phyloP scores from a whole-genome alignment of 768 basidiomycete species.

The Phylloporus arenicola region DNA sequence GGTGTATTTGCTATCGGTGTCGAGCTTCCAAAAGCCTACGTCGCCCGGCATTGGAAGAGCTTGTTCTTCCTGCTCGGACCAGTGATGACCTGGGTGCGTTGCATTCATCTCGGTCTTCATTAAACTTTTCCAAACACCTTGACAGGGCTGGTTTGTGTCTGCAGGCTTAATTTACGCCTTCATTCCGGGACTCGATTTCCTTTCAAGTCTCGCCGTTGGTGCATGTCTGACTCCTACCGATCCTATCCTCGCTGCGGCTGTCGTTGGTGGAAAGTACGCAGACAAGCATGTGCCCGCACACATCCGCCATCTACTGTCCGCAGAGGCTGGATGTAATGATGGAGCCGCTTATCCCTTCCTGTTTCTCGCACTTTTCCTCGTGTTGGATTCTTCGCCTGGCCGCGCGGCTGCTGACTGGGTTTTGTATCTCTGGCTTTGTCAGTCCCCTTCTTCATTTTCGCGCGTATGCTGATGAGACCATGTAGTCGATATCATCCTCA shows the following conservation, averaged over 20 bases:
- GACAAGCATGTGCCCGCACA: slow-evolving; percentile 94
- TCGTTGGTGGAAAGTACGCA: slow-evolving; percentile 93
- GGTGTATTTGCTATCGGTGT: slow-evolving; percentile 98
- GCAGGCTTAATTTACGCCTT: slow-evolving; percentile 88
- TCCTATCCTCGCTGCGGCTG: slow-evolving; percentile 38
- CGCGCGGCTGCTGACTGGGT: slow-evolving; percentile 85
- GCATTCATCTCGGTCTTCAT: not conserved
- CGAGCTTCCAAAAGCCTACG: slow-evolving; percentile 94
- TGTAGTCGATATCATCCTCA: slow-evolving; percentile 74
- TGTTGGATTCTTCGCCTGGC: slow-evolving; percentile 56
- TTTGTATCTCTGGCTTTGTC: slow-evolving; percentile 79
- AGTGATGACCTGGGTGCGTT: slow-evolving; percentile 77
- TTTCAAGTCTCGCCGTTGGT: slow-evolving; percentile 84
- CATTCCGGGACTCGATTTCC: slow-evolving; percentile 84
- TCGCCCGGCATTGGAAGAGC: slow-evolving; percentile 89
- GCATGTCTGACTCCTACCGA: slow-evolving; percentile 88
- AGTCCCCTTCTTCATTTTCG: slow-evolving; percentile 27
- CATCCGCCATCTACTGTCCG: slow-evolving; percentile 57
- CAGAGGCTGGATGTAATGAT: slow-evolving; percentile 91
- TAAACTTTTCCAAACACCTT: slow-evolving; percentile 2
- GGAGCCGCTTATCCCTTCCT: slow-evolving; percentile 96
- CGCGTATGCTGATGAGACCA: slow-evolving; percentile 3
- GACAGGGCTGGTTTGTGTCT: slow-evolving; percentile 89
- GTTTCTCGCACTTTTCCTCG: slow-evolving; percentile 83
- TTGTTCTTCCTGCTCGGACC: slow-evolving; percentile 78